Conservation (phyloP, 805 yeast genomes). For the Alloascoidea africana region DNA sequence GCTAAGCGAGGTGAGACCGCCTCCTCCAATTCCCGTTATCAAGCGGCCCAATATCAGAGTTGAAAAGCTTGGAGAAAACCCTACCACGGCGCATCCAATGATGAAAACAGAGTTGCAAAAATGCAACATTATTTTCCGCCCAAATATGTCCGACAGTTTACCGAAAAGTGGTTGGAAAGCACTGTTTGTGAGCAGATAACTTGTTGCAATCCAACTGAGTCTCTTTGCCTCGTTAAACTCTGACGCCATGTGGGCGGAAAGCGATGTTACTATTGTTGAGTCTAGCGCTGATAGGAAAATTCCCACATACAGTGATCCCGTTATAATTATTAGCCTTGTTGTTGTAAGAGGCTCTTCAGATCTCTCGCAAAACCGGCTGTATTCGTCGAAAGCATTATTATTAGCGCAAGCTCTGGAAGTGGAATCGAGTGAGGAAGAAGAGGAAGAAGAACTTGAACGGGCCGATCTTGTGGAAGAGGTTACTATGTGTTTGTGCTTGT, state of each 20-base stretch:
- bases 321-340: slow-evolving; percentile 6
- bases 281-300: slow-evolving; percentile 41
- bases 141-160: slow-evolving; percentile 44
- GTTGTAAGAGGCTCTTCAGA: too few species aligned
- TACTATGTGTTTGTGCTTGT: too few species aligned
- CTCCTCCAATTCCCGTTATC: slow-evolving; percentile 84
- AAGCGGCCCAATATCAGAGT: slow-evolving; percentile 40
- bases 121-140: slow-evolving; percentile 23
- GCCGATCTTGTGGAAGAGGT: too few species aligned
- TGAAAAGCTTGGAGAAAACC: slow-evolving; percentile 7
- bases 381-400: slow-evolving; percentile 2
- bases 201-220: slow-evolving; percentile 59
- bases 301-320: slow-evolving; percentile 14
- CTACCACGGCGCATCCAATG: slow-evolving; percentile 25
- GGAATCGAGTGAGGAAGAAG: slow-evolving; percentile 4
- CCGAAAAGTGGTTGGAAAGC: slow-evolving; percentile 70
- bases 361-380: too few species aligned
- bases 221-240: slow-evolving; percentile 35
- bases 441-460: too few species aligned
- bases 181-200: slow-evolving; percentile 51
- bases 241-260: slow-evolving; percentile 42
- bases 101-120: slow-evolving; percentile 27
- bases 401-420: slow-evolving; percentile 1
- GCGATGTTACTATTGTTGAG: slow-evolving; percentile 43
- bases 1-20: slow-evolving; percentile 64